These are phyloP conservation scores for Cydonia oblonga DNA, from an alignment of 331 rosid genomes.

Conservation along the genomic window DNA sequence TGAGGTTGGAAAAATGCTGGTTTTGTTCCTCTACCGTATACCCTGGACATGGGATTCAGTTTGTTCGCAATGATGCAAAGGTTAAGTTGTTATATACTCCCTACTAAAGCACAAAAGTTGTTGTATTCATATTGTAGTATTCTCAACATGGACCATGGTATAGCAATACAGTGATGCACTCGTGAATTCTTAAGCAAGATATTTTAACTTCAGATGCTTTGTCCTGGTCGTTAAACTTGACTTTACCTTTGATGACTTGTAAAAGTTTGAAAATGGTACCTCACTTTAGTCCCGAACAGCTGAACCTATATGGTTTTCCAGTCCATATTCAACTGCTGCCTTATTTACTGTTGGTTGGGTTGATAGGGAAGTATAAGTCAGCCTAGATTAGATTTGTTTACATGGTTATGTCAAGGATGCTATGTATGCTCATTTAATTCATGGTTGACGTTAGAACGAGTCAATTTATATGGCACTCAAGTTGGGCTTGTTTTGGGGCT, in stretches of 20 bases:
- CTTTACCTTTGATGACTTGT: too few relatives aligned
- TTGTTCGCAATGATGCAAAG: conserved; percentile 86
- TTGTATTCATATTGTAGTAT: neutral
- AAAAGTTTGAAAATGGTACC: neutral
- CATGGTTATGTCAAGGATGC: neutral
- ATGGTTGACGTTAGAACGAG: neutral
- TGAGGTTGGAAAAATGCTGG: conserved; percentile 95
- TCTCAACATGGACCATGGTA: neutral
- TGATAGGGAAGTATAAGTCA: too few relatives aligned
- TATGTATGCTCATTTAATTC: neutral
- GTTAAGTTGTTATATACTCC: conserved; percentile 14
- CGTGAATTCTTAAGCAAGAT: too few relatives aligned
- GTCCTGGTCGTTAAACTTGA: too few relatives aligned
- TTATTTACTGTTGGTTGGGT: neutral
- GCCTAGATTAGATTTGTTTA: neutral
- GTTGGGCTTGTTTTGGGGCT: neutral
- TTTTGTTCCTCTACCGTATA: conserved; percentile 76
- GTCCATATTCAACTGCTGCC: neutral
- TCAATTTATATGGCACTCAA: neutral
- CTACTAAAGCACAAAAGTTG: neutral
- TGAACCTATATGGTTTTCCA: neutral
- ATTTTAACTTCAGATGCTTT: too few relatives aligned
- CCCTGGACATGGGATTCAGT: conserved; percentile 88
- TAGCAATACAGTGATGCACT: neutral
- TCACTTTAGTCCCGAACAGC: neutral